These are phyloP conservation scores for Lactifluus piperatus DNA, from an alignment of 768 basidiomycete species.

Conservation along the genomic window DNA sequence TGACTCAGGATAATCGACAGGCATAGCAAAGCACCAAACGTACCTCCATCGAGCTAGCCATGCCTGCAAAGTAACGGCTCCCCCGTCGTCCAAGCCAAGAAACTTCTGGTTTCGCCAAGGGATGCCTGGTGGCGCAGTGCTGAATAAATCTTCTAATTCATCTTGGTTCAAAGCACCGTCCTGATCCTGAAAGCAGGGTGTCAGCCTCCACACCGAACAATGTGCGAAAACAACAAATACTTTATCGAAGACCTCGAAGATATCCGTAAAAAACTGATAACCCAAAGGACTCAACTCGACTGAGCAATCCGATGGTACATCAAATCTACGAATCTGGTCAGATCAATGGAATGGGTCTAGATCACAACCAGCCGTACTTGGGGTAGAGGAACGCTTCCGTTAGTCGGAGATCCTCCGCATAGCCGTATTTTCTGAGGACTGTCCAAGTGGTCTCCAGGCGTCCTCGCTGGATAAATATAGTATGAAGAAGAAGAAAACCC, in stretches of 20 bases:
- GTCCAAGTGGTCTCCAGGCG: slow-evolving; percentile 98
- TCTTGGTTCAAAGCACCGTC: slow-evolving; percentile 82
- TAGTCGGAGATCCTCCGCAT: slow-evolving; percentile 87
- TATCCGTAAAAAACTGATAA: slow-evolving; percentile 94
- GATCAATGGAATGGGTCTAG: slow-evolving; percentile 14
- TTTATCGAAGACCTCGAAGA: slow-evolving; percentile 94
- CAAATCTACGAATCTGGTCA: slow-evolving; percentile 50
- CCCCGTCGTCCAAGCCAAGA: slow-evolving; percentile 81
- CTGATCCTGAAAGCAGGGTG: slow-evolving; percentile 54
- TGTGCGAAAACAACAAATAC: slow-evolving; percentile 29
- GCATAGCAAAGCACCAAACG: slow-evolving; percentile 18
- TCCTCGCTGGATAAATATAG: slow-evolving; percentile 93
- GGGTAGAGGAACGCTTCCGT: slow-evolving; percentile 84
- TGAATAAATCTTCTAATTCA: slow-evolving; percentile 85
- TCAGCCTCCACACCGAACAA: background rate
- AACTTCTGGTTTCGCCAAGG: slow-evolving; percentile 94
- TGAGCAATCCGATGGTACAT: slow-evolving; percentile 88
- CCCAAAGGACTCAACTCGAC: slow-evolving; percentile 92
- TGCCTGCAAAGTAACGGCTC: slow-evolving; percentile 90
- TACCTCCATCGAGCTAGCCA: slow-evolving; percentile 99
- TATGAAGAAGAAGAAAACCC: slow-evolving; percentile 91
- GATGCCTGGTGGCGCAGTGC: slow-evolving; percentile 82
- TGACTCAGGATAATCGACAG: background rate
- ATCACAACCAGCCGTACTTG: slow-evolving; percentile 45
- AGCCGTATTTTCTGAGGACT: slow-evolving; percentile 89